Conservation (phyloP, 2,329 filamentous ascomycete species). For the Chrysoporthe puriensis region DNA sequence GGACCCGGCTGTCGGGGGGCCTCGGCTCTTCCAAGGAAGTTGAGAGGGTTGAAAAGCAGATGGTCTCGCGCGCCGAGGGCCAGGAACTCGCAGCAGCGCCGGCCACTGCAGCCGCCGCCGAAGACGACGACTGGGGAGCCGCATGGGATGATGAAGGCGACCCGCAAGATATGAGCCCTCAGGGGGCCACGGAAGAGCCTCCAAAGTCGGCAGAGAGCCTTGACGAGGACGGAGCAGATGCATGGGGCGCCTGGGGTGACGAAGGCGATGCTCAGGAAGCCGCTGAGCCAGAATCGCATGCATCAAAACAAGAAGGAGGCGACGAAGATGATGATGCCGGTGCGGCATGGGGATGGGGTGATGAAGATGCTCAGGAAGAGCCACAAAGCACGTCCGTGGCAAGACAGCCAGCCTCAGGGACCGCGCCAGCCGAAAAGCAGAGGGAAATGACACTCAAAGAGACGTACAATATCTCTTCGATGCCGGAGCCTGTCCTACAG, state of each 20-base stretch:
- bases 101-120: conserved; percentile 40
- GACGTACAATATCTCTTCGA: conserved; percentile 84
- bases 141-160: conserved; percentile 76
- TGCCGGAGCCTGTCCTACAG: conserved; percentile 77
- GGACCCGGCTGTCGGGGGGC: conserved; percentile 66
- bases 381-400: conserved; percentile 30
- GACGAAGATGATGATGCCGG: conserved; percentile 49
- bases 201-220: conserved; percentile 35
- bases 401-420: conserved; percentile 28
- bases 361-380: conserved; percentile 57
- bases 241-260: conserved; percentile 39
- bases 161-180: conserved; percentile 36
- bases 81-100: conserved; percentile 60
- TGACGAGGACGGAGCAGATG: conserved; percentile 44
- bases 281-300: conserved; percentile 31
- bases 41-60: conserved; percentile 83
- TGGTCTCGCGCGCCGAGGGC: conserved; percentile 69
- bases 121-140: conserved; percentile 72
- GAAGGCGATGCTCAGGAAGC: conserved; percentile 36
- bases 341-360: conserved; percentile 87
- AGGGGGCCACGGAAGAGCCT: conserved; percentile 23
- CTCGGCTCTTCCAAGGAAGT: conserved; percentile 71
- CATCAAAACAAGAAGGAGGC: conserved; percentile 26
- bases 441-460: conserved; percentile 80
- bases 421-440: conserved; percentile 37